phyloP scores from a whole-genome alignment of 1,284 basidiomycete species.

The Bondarzewia mesenterica region DNA sequence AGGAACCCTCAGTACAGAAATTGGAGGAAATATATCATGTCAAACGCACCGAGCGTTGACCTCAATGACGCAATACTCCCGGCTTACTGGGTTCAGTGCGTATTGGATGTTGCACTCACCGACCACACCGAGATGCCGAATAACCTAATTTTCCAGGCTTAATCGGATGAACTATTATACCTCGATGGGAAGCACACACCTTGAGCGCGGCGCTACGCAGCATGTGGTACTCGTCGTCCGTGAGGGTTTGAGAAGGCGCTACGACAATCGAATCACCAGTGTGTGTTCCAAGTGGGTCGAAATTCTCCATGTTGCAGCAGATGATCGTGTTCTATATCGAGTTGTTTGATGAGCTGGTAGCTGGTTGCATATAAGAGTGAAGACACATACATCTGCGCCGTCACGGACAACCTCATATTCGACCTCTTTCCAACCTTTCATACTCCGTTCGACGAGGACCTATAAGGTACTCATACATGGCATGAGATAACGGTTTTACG shows the following conservation, averaged over 20 bases:
- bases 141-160: too few species aligned
- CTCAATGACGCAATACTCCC: slow-evolving; percentile 98
- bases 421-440: slow-evolving; percentile 99
- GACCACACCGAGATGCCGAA: slow-evolving; percentile 92
- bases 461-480: neutral
- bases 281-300: slow-evolving; percentile 97
- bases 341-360: neutral
- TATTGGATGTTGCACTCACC: slow-evolving; percentile 99
- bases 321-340: slow-evolving; percentile 77
- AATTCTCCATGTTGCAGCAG: slow-evolving; percentile 98
- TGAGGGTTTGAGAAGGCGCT: slow-evolving; percentile 95
- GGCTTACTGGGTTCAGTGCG: slow-evolving; percentile 87
- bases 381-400: slow-evolving; percentile 73
- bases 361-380: neutral
- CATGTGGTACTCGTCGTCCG: slow-evolving; percentile 99
- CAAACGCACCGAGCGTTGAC: slow-evolving; percentile 83
- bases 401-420: slow-evolving; percentile 99
- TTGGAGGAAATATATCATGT: slow-evolving; percentile 7
- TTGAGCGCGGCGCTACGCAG: slow-evolving; percentile 96
- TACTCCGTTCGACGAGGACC: slow-evolving; percentile 93
- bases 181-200: slow-evolving; percentile 29
- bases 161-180: too few species aligned
- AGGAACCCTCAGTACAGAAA: slow-evolving; percentile 5
- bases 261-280: slow-evolving; percentile 99
- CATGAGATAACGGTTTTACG: neutral